Conservation (phyloP, 176 grass and related monocot species). For the Avena sativa region DNA sequence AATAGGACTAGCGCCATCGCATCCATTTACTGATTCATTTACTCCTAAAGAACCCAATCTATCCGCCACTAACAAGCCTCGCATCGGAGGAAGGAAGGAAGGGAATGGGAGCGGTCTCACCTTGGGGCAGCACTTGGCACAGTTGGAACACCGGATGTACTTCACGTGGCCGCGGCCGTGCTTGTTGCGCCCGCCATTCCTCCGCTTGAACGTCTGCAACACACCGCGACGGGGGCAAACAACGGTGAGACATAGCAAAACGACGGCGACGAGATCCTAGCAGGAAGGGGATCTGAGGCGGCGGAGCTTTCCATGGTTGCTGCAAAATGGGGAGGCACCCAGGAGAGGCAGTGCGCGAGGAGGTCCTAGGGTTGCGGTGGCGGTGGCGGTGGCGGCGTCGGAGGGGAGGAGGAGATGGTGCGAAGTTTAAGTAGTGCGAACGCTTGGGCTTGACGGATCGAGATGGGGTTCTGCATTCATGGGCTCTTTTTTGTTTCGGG, state of each 20-base stretch:
- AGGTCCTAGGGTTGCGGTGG: conserved; percentile 21
- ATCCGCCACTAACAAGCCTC: not conserved
- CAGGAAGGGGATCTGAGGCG: not conserved
- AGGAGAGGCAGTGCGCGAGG: not conserved
- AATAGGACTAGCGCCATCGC: not conserved
- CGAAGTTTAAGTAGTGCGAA: no score
- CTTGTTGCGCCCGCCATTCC: conserved; percentile 81
- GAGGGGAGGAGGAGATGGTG: not conserved
- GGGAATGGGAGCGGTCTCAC: not conserved
- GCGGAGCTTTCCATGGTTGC: conserved; percentile 40
- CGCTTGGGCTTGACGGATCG: no score
- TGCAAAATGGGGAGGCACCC: not conserved
- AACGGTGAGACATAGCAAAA: not conserved
- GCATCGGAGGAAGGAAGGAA: not conserved
- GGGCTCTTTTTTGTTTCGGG: no score
- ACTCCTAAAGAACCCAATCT: not conserved
- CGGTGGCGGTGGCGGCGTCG: not conserved
- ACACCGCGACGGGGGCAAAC: not conserved
- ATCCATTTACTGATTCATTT: no score
- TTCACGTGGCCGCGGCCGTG: conserved; percentile 76
- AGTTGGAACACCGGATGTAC: conserved; percentile 78
- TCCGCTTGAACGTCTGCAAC: conserved; percentile 71
- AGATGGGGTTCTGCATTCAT: no score
- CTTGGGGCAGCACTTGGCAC: conserved; percentile 75
- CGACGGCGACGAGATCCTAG: not conserved